Conservation (phyloP, 169 alveolate genomes). For the Plasmodium ovale region DNA sequence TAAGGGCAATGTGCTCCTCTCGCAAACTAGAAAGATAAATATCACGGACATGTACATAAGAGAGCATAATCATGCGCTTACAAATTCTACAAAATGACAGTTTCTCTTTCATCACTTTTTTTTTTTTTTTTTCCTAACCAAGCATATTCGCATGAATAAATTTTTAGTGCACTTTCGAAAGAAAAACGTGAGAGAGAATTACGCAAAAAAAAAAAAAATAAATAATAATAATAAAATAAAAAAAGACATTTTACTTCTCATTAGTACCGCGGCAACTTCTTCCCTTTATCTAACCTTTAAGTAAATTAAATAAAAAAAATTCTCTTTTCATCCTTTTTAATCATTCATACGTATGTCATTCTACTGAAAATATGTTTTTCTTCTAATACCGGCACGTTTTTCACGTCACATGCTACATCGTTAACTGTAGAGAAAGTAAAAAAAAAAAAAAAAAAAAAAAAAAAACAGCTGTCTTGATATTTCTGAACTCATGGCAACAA, state of each 20-base stretch:
- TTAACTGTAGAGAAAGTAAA: too few species aligned
- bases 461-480: too few species aligned
- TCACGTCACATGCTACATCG: too few species aligned
- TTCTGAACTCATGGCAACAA: conserved; percentile 48
- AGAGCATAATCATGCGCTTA: neutral
- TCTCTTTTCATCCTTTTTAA: neutral
- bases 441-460: too few species aligned
- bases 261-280: neutral
- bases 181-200: neutral
- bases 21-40: too few species aligned
- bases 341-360: neutral
- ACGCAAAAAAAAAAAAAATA: conserved; percentile 26
- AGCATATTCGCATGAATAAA: neutral
- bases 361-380: neutral
- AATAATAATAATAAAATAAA: too few species aligned
- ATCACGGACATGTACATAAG: too few species aligned
- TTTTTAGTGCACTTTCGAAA: neutral
- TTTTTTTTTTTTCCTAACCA: too few species aligned
- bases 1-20: too few species aligned
- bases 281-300: neutral
- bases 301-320: neutral
- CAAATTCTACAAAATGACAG: neutral
- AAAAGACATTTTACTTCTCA: conserved; percentile 9
- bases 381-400: neutral
- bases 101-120: neutral